Percentiles rank a stretch among this genome's conserved stretches.
Conservation (phyloP, 2,329 filamentous ascomycete genomes). For the Clonostachys byssicola region DNA sequence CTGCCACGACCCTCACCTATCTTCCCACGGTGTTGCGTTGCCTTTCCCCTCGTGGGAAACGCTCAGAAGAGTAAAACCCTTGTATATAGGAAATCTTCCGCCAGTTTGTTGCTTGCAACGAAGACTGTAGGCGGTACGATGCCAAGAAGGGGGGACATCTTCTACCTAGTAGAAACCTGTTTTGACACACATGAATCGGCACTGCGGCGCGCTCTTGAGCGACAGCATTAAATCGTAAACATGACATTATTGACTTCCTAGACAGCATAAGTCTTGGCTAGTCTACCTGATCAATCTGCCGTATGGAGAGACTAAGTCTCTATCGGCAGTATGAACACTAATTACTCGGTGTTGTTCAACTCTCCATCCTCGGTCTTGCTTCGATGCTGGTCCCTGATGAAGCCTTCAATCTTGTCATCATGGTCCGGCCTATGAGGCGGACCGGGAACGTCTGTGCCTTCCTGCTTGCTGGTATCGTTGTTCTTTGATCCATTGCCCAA, state of each 20-base stretch:
- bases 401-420: slow-evolving; percentile 46
- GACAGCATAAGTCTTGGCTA: too few species aligned
- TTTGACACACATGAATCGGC: too few species aligned
- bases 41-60: slow-evolving; percentile 45
- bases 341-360: neutral
- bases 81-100: slow-evolving; percentile 61
- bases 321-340: too few species aligned
- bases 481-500: slow-evolving; percentile 17
- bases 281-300: too few species aligned
- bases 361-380: slow-evolving; percentile 31
- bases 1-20: slow-evolving; percentile 60
- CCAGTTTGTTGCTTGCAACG: slow-evolving; percentile 28
- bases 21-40: slow-evolving; percentile 56
- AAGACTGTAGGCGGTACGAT: slow-evolving; percentile 44
- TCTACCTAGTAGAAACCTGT: slow-evolving; percentile 2
- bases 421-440: slow-evolving; percentile 39
- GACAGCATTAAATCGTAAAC: too few species aligned
- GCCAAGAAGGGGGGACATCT: slow-evolving; percentile 60
- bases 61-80: slow-evolving; percentile 57
- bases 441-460: slow-evolving; percentile 14
- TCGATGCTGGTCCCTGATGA: slow-evolving; percentile 46
- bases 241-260: too few species aligned
- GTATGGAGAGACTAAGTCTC: too few species aligned
- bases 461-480: slow-evolving; percentile 14
- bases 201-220: too few species aligned